Evolutionary conservation across 108 stramenopile genomes (phyloP), one percentile per base, ranked within the genome.

Genomic region (Fistulifera pelliculosa): DNA sequence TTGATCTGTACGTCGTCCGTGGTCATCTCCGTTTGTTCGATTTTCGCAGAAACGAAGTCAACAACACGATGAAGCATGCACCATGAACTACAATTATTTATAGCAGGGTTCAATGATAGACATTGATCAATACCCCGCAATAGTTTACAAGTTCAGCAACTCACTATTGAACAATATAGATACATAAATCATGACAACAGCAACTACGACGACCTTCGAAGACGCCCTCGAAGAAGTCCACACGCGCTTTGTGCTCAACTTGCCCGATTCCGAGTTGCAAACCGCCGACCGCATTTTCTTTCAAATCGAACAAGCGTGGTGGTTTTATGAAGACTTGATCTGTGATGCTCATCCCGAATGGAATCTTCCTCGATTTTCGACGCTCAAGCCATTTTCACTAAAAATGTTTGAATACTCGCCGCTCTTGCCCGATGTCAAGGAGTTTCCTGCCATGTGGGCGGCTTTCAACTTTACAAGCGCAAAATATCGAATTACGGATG

Each of bases 281-380:
- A 78, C 74, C 4, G 58, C 82, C 24, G 76, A 77, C 51, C 80
- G 87, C 0, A 85, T 93, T 22, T 93, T 92, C 70, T 93, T 93
- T 70, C 91, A 93, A 64, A 62, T 93, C 27, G 91, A 93, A 69
- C 91, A 93, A 56, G 91, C 87, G 1, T 87, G 84, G 81, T 93
- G 91, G 91, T 93, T 83, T 72, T 93, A 93, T 67, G 87, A 88
- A 39, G 91, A 93, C 58, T 74, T 82, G 56, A 71, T 83, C 28
- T 81, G 81, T 52, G 91, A 93, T 47, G 47, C 19, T n/a, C 31
- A 45, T 25, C 13, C 45, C 14, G 54, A 65, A 13, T 23, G n/a
- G 0, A 39, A 17, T 10, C 54, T 91, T 1, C 85, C 82, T 8
- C 63, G 84, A 0, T 88, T 78, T 62, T 62, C 75, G 40, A 63